phyloP scores from a whole-genome alignment of 257 asterid genomes.

The Capsicum pubescens region DNA sequence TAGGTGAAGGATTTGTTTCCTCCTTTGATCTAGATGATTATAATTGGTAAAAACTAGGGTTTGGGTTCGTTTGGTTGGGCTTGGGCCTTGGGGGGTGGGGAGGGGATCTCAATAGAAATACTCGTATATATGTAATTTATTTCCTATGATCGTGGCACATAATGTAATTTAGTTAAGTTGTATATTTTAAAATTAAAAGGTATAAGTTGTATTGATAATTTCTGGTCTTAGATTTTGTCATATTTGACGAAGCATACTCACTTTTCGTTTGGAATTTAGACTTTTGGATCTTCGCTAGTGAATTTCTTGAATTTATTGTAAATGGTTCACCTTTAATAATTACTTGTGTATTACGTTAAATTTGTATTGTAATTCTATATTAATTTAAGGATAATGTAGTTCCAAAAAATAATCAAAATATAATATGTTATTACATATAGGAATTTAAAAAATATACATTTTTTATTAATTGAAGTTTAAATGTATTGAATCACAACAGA shows the following conservation, averaged over 20 bases:
- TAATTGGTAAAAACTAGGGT: background rate
- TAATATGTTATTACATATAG: background rate
- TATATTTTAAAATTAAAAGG: too few species aligned
- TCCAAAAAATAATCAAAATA: background rate
- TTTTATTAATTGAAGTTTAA: too few species aligned
- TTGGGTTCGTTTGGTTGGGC: too few species aligned
- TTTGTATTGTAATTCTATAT: background rate
- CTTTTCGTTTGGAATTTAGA: too few species aligned
- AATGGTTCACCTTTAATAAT: background rate
- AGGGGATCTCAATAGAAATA: too few species aligned
- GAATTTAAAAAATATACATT: too few species aligned
- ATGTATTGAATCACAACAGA: background rate
- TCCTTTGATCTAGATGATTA: conserved; percentile 20
- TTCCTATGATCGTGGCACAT: too few species aligned
- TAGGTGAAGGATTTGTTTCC: conserved; percentile 26
- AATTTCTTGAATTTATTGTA: background rate
- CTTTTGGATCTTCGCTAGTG: background rate
- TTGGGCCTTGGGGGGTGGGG: too few species aligned
- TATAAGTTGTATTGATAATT: too few species aligned
- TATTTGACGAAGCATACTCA: background rate
- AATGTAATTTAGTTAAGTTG: too few species aligned
- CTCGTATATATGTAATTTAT: too few species aligned
- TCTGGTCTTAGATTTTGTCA: background rate
- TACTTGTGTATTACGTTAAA: background rate
- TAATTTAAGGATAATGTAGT: background rate